Base-by-base conservation (phyloP, 208 protist genomes). In the Ichthyophonus hoferi region DNA sequence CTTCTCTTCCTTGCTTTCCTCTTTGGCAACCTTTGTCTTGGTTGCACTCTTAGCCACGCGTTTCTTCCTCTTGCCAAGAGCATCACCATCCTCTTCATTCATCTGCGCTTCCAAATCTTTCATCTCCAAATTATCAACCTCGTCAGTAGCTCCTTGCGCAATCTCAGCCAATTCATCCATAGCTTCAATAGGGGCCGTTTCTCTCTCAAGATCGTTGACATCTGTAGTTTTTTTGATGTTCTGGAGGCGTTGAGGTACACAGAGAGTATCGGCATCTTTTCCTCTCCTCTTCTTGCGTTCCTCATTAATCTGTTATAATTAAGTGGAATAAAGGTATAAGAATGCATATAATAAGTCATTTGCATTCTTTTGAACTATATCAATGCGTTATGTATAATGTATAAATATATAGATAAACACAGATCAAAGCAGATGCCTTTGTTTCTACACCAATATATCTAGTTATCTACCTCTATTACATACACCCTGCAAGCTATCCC, bases 11-110 rank as follows among this genome's bases (percentile, higher is more conserved):
- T 89, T 43, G n/a, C 86, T 79, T 1, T 1, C 83, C 14, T 81
- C 79, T n/a, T 79, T 89, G 17, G 2, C 58, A 14, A 79, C 85
- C 24, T 87, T 86, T n/a, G 85, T 58, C 33, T 41, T 40, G 40
- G 58, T 79, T 1, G 67, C 85, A n/a, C 79, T 77, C 78, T 89
- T 42, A 0, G 33, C 0, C n/a, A n/a, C n/a, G 35, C 17, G 31
- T 81, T 14, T 81, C 39, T 85, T 38, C 24, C 33, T 58, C 24
- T 14, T 50, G 7, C 42, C 33, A n/a, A 33, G 7, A 31, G 38
- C 40, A n/a, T 31, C 33, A n/a, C 39, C 50, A 1, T 50, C 42
- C 34, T 88, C 83, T 1, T 82, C 78, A 37, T 3, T 37, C 1
- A 39, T 31, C 1, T 37, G 85, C 1, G 38, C 0, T 85, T 85